Evolutionary conservation across 768 basidiomycete species (phyloP), one percentile per base, ranked within the genome.

Genomic region (Agrocybe pediades): DNA sequence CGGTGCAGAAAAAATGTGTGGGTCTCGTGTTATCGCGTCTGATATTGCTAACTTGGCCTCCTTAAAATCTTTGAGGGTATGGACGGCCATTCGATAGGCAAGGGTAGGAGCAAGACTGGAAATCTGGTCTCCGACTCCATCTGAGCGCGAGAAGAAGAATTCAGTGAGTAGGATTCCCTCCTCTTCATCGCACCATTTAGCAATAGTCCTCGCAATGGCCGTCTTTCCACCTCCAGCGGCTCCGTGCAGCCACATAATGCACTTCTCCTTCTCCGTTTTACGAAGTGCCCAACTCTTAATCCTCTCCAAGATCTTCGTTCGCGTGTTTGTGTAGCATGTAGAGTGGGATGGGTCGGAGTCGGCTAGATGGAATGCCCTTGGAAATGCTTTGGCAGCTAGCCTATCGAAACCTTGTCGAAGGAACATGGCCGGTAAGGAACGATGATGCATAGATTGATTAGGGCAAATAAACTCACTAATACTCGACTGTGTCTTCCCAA

Each of bases 61-160:
- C 8, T 26, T 21, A 6, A 9, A 21, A 6, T 44, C 30, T 7
- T 23, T 9, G 4, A 49, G 39, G 17, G 53, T 19, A 33, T 41
- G 26, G n/a, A 29, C 40, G 36, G 53, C 47, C 47, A 48, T 39
- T 3, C 46, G 46, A 21, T 53, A 53, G 11, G 45, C 52, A 19
- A 53, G 36, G 17, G 45, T 53, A n/a, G 52, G 33, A 0, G 46
- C 41, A 11, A 54, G 20, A 25, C 21, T 39, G 1, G 16, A 9
- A 17, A 54, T 23, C 5, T 9, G 25, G n/a, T 33, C 42, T 4
- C 46, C n/a, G 2, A 20, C 19, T 4, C 39, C 33, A 42, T 56
- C 49, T 6, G 44, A 8, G 8, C 41, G 25, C 13, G 43, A 49
- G 23, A 49, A 55, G 40, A 55, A 49, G 25, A 49, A 55, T 39